These are phyloP conservation scores for Lactarius psammicola DNA, from an alignment of 768 basidiomycete species.

Conservation along the genomic window DNA sequence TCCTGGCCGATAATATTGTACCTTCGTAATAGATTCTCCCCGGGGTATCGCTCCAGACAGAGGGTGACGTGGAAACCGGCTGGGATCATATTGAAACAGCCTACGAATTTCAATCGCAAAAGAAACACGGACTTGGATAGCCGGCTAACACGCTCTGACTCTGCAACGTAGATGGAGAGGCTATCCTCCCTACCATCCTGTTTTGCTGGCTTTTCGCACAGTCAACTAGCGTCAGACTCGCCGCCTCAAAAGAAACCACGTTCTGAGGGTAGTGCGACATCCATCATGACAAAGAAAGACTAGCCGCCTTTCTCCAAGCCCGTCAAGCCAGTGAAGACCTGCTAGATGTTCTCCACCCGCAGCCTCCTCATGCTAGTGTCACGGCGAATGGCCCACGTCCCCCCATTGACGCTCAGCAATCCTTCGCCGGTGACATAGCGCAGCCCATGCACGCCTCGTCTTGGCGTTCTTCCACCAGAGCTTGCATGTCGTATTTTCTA, in stretches of 20 bases:
- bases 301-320: neutral
- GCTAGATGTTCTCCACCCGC: constrained; percentile 22
- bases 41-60: constrained; percentile 22
- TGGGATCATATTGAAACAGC: constrained; percentile 7
- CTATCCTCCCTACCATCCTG: constrained; percentile 2
- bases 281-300: neutral
- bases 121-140: constrained; percentile 42
- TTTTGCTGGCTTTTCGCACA: neutral
- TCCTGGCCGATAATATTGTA: constrained; percentile 24
- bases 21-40: constrained; percentile 23
- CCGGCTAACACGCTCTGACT: constrained; percentile 48
- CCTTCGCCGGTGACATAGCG: constrained; percentile 64
- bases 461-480: constrained; percentile 65
- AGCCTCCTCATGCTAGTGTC: constrained; percentile 7
- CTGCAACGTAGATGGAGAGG: constrained; percentile 15
- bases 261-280: neutral
- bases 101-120: constrained; percentile 44
- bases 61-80: constrained; percentile 23
- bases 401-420: constrained; percentile 59
- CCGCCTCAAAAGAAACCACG: too few relatives aligned
- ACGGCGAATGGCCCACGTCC: constrained; percentile 38
- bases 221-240: neutral
- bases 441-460: constrained; percentile 71
- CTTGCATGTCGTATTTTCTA: constrained; percentile 92
- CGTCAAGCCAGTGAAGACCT: constrained; percentile 22